A percentile compares a stretch with the other conserved stretches of the same genome.
These are phyloP conservation scores for Penicillium macrosclerotiorum DNA, from an alignment of 495 filamentous ascomycete species.

Conservation along the genomic window DNA sequence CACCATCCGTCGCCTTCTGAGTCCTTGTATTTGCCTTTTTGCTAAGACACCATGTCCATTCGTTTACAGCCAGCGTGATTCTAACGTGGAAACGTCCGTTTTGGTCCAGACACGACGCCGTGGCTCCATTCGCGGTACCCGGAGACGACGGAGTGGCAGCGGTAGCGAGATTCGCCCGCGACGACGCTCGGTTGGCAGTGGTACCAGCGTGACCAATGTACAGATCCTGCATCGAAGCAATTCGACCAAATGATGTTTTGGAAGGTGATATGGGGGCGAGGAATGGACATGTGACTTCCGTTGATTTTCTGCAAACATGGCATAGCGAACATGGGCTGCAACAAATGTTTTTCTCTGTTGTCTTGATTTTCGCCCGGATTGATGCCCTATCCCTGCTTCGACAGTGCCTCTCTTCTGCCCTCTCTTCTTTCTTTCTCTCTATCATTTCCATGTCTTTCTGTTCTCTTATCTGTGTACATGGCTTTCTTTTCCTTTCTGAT, in stretches of 20 bases:
- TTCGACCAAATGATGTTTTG: slow-evolving; percentile 37
- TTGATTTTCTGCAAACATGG: slow-evolving; percentile 37
- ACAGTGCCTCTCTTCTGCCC: slow-evolving; percentile 13
- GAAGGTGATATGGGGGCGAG: slow-evolving; percentile 24
- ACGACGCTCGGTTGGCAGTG: slow-evolving; percentile 44
- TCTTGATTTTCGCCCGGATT: slow-evolving; percentile 23
- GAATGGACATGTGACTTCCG: slow-evolving; percentile 29
- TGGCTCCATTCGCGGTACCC: slow-evolving; percentile 39
- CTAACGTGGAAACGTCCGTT: slow-evolving; percentile 51
- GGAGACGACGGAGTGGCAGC: slow-evolving; percentile 48
- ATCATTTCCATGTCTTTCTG: slow-evolving; percentile 4
- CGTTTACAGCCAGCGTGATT: slow-evolving; percentile 48
- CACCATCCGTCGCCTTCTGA: slow-evolving; percentile 10
- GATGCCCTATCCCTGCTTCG: slow-evolving; percentile 24
- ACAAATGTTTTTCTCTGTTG: slow-evolving; percentile 30
- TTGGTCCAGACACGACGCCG: slow-evolving; percentile 51
- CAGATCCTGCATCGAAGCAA: slow-evolving; percentile 48
- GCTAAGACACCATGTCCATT: slow-evolving; percentile 42
- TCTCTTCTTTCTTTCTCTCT: slow-evolving; percentile 23
- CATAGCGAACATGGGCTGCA: slow-evolving; percentile 45
- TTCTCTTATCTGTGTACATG: slow-evolving; percentile 44
- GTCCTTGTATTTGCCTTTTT: slow-evolving; percentile 35
- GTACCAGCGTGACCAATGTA: slow-evolving; percentile 36
- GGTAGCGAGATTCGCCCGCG: slow-evolving; percentile 45
- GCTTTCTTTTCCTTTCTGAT: slow-evolving; percentile 43